Conservation (phyloP, 1,284 basidiomycete genomes). For the Amylostereum chailletii region DNA sequence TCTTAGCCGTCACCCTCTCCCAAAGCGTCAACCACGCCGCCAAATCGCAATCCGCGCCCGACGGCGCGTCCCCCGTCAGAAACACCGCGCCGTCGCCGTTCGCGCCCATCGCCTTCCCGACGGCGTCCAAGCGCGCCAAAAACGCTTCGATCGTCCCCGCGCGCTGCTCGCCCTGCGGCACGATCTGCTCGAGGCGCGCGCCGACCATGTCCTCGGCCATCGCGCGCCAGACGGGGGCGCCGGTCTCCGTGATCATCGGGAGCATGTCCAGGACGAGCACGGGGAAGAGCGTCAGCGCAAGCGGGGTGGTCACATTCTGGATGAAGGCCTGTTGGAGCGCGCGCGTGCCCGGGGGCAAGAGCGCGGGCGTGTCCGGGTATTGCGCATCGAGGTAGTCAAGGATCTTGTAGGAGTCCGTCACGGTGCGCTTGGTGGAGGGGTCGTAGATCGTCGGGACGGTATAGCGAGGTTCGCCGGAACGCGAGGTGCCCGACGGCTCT, state of each 20-base stretch:
- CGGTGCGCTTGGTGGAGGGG: conserved; percentile 1
- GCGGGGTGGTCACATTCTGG: conserved; percentile 1
- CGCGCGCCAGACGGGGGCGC: neutral
- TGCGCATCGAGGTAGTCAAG: conserved; percentile 9
- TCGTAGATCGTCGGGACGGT: conserved; percentile 12
- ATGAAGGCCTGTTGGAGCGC: conserved; percentile 8
- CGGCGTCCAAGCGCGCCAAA: neutral
- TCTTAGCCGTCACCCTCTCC: neutral
- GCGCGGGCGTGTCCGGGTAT: conserved; percentile 1
- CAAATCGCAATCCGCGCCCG: neutral
- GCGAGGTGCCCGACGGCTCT: neutral
- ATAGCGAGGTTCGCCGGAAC: conserved; percentile 2
- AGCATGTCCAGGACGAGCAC: neutral
- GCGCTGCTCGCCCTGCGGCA: neutral
- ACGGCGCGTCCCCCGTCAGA: neutral
- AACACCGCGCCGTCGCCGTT: neutral
- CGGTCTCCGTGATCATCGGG: neutral
- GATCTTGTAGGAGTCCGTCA: conserved; percentile 9
- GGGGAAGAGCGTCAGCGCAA: conserved; percentile 1
- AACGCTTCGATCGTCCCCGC: neutral
- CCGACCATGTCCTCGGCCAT: neutral
- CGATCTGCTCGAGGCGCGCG: neutral
- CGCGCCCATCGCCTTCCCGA: neutral
- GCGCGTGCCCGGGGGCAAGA: conserved; percentile 4
- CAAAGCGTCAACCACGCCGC: neutral